These are phyloP conservation scores for Xylaria sp. DNA, from an alignment of 2,329 filamentous ascomycete genomes.

Conservation along the genomic window DNA sequence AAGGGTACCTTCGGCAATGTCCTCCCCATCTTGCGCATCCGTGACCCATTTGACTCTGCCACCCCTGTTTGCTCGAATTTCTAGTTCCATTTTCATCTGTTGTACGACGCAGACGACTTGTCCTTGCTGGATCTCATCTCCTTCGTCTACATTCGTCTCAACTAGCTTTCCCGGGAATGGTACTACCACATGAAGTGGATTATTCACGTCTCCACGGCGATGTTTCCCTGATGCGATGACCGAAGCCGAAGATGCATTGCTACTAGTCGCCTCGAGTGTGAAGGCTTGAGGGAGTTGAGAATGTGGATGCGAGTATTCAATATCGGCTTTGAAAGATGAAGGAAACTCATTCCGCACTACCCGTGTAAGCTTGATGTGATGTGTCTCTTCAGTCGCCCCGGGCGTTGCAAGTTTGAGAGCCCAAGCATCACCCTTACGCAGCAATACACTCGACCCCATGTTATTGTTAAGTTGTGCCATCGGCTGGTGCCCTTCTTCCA, in stretches of 20 bases:
- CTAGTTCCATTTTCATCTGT: conserved; percentile 30
- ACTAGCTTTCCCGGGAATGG: conserved; percentile 27
- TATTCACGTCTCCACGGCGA: conserved; percentile 21
- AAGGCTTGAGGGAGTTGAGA: neutral
- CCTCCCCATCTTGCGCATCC: conserved; percentile 25
- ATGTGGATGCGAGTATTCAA: conserved; percentile 22
- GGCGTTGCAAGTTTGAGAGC: conserved; percentile 13
- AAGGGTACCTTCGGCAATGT: conserved; percentile 24
- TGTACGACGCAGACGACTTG: conserved; percentile 26
- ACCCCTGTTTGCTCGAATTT: conserved; percentile 20
- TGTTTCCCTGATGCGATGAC: conserved; percentile 24
- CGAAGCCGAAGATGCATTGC: conserved; percentile 16
- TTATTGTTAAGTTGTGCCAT: neutral
- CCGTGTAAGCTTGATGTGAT: conserved; percentile 24
- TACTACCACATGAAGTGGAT: conserved; percentile 22
- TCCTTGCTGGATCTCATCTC: conserved; percentile 19
- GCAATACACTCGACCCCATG: conserved; percentile 6
- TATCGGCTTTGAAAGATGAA: conserved; percentile 20
- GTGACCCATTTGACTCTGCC: conserved; percentile 27
- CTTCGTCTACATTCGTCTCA: conserved; percentile 23
- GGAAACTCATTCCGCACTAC: conserved; percentile 25
- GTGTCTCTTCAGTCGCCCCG: conserved; percentile 6
- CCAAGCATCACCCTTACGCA: conserved; percentile 28
- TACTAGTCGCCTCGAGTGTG: conserved; percentile 17
- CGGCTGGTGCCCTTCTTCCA: neutral